phyloP scores from a whole-genome alignment of 2,329 filamentous ascomycete species.

The Sporothrix inflata region DNA sequence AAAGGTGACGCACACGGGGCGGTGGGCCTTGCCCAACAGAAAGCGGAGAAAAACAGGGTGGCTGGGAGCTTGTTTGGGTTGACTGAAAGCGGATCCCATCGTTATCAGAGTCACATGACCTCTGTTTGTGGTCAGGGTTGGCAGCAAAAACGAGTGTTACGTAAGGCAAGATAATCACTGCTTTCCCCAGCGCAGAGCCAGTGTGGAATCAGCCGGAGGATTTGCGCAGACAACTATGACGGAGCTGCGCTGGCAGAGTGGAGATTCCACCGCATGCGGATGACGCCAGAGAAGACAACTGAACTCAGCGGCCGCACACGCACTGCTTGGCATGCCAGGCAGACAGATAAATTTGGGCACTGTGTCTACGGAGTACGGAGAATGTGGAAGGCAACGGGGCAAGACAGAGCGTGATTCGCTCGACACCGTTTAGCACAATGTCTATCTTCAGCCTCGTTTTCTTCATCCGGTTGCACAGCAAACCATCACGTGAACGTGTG shows the following conservation, averaged over 20 bases:
- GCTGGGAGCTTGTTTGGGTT: constrained; percentile 16
- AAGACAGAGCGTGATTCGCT: neutral
- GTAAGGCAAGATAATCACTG: neutral
- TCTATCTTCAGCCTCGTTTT: neutral
- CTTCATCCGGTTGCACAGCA: neutral
- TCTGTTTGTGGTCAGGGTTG: neutral
- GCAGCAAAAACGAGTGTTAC: neutral
- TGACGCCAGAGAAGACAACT: neutral
- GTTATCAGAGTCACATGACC: constrained; percentile 1
- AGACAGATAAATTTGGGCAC: constrained; percentile 12
- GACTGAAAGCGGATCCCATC: neutral
- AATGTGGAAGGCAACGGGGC: neutral
- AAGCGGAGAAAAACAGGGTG: constrained; percentile 25
- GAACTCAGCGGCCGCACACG: neutral
- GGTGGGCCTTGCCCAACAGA: constrained; percentile 22
- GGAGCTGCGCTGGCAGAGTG: constrained; percentile 8
- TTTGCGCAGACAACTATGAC: constrained; percentile 4
- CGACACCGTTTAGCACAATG: neutral
- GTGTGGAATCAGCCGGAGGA: constrained; percentile 9
- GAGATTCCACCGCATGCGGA: constrained; percentile 10
- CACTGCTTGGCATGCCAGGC: constrained; percentile 11
- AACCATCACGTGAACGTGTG: neutral
- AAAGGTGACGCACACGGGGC: constrained; percentile 24
- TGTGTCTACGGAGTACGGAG: neutral
- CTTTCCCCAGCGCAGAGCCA: neutral